phyloP scores from a whole-genome alignment of 225 moss, liverwort and hornwort species.

The Takakia lepidozioides region DNA sequence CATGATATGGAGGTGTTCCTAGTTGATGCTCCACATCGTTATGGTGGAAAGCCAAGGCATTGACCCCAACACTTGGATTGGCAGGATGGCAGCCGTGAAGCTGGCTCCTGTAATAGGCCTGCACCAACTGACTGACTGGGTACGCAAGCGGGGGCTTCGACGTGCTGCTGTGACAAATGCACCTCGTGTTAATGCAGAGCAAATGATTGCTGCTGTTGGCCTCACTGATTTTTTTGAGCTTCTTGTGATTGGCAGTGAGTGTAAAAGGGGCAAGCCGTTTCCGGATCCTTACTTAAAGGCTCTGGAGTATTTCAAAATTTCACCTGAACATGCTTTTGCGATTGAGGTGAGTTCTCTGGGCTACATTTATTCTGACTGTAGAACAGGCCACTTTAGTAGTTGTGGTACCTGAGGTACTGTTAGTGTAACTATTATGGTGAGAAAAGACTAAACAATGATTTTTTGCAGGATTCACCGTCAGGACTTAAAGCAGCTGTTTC shows the following conservation, averaged over 20 bases:
- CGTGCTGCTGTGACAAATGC: conserved; percentile 91
- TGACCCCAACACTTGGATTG: neutral
- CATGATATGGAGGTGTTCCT: too few relatives aligned
- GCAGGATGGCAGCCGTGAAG: conserved; percentile 56
- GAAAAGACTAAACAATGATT: too few relatives aligned
- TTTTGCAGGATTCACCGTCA: conserved; percentile 74
- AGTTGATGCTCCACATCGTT: too few relatives aligned
- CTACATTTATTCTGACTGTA: neutral
- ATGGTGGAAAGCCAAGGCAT: too few relatives aligned
- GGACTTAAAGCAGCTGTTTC: conserved; percentile 70
- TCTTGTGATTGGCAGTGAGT: conserved; percentile 72
- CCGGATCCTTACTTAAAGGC: conserved; percentile 88
- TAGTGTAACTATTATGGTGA: too few relatives aligned
- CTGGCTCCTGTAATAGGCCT: conserved; percentile 58
- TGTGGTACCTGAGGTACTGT: too few relatives aligned
- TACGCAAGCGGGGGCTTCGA: conserved; percentile 48
- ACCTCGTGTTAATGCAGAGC: conserved; percentile 69
- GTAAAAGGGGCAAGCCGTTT: conserved; percentile 73
- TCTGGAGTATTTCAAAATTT: conserved; percentile 49
- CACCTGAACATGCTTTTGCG: conserved; percentile 49
- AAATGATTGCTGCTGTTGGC: conserved; percentile 77
- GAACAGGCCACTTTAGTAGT: neutral
- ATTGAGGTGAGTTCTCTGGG: conserved; percentile 51
- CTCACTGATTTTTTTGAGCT: conserved; percentile 77
- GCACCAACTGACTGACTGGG: conserved; percentile 56